Base-by-base conservation (phyloP, 1,139 yeast species). In the Starmera stellimalicola region DNA sequence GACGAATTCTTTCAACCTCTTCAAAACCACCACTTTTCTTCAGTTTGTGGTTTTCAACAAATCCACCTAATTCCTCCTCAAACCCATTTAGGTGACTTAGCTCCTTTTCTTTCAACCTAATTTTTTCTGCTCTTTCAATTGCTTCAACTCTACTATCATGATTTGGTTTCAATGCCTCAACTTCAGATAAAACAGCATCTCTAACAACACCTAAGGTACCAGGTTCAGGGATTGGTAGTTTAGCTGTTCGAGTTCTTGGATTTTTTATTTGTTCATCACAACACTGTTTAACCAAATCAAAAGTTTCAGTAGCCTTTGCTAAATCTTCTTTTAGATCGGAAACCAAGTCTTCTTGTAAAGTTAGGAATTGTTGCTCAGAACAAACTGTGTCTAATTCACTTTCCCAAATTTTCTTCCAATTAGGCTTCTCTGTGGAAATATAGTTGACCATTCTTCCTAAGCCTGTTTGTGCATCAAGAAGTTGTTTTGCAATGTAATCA, bases 361-460 rank as follows among this genome's bases (percentile, higher is more conserved):
- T 82, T 58, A 88, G 75, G 52, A 85, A 85, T 45, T 88, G 94
- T 54, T 91, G 97, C 50, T 88, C 96, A 47, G 85, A 95, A 41
- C 95, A 82, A 16, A 91, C 93, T 30, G 79, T 78, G 44, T 85
- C 94, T 39, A 91, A 68, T 50, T 88, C 96, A 6, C 79, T 65
- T 54, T 88, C 95, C 97, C 98, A 91, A 18, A 85, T 78, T 46
- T 74, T 76, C 52, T 85, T 83, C 95, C 97, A 87, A 26, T 76
- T 76, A 5, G 87, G 78, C 45, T 81, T 81, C 50, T 87, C 97
- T 10, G 64, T 65, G 2, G 58, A 49, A 29, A 93, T 78, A 48
- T 73, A 87, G 7, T 58, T 60, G n/a, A 69, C 66, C 70, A 88
- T 70, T 6, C 59, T 56, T 3, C 57, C 55, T 31, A 88, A 63